phyloP scores from a whole-genome alignment of 208 protist genomes.

The Leptomonas pyrrhocoris region DNA sequence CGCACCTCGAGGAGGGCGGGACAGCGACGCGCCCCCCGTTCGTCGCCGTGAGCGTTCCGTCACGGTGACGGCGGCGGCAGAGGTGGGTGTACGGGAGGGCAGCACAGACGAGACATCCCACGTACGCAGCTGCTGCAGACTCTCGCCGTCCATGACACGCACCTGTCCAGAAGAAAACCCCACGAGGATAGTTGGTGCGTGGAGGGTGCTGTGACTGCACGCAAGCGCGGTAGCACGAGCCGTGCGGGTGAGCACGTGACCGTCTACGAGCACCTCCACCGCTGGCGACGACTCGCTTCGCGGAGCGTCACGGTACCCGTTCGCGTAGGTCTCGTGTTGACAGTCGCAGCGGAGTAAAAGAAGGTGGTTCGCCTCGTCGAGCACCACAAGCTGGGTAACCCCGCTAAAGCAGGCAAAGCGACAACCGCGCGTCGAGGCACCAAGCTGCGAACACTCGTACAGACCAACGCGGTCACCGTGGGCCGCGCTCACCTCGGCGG shows the following conservation, averaged over 20 bases:
- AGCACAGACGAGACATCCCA: constrained; percentile 17
- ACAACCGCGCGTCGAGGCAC: constrained; percentile 22
- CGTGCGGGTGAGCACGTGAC: constrained; percentile 51
- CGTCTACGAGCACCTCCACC: constrained; percentile 56
- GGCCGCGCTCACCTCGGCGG: neutral
- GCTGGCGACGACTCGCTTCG: constrained; percentile 19
- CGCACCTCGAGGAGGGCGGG: neutral
- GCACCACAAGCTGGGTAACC: constrained; percentile 8
- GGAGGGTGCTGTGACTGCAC: constrained; percentile 39
- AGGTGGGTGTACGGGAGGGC: neutral
- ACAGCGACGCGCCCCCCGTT: neutral
- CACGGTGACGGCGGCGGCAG: neutral
- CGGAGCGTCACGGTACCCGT: neutral
- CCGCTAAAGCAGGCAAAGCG: constrained; percentile 26
- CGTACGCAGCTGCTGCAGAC: constrained; percentile 31
- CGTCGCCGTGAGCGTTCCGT: neutral
- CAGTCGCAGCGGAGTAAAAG: constrained; percentile 16
- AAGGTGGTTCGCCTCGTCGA: constrained; percentile 34
- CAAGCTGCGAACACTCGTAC: constrained; percentile 16
- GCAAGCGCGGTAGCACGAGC: constrained; percentile 37
- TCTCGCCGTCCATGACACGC: constrained; percentile 61
- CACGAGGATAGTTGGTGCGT: constrained; percentile 49
- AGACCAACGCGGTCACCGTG: neutral
- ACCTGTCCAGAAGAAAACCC: constrained; percentile 65
- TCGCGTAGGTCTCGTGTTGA: neutral